Conservation (phyloP, 2,329 filamentous ascomycete genomes). For the Ceratocystis ficicola region DNA sequence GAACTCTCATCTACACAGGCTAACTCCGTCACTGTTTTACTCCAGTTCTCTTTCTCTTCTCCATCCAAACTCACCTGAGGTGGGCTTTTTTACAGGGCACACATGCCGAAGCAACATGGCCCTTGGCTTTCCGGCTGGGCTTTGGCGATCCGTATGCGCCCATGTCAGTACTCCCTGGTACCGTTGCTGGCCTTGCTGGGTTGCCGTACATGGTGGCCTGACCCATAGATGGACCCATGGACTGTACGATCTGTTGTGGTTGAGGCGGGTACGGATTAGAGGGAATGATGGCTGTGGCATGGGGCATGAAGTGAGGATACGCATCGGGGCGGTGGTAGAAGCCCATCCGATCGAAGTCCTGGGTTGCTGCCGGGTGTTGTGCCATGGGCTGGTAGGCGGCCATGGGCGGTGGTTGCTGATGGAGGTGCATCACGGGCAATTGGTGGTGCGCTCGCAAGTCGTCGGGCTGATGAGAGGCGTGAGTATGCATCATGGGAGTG, state of each 20-base stretch:
- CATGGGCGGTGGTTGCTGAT: slow-evolving; percentile 13
- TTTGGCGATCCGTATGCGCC: slow-evolving; percentile 44
- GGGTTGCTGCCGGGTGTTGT: slow-evolving; percentile 4
- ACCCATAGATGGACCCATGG: slow-evolving; percentile 27
- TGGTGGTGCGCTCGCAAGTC: slow-evolving; percentile 25
- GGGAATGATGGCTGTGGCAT: slow-evolving; percentile 18
- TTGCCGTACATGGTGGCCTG: slow-evolving; percentile 19
- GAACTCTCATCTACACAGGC: background rate
- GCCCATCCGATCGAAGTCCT: slow-evolving; percentile 30
- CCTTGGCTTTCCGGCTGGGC: slow-evolving; percentile 57
- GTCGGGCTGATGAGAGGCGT: slow-evolving; percentile 26
- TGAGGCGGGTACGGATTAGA: slow-evolving; percentile 15
- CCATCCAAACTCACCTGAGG: slow-evolving; percentile 44
- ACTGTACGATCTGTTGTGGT: slow-evolving; percentile 25
- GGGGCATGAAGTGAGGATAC: slow-evolving; percentile 21
- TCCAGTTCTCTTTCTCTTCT: background rate
- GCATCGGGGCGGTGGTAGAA: slow-evolving; percentile 34
- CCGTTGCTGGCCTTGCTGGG: slow-evolving; percentile 9
- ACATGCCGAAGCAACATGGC: slow-evolving; percentile 73
- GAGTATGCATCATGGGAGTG: slow-evolving; percentile 26
- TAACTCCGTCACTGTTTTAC: background rate
- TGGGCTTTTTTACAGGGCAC: slow-evolving; percentile 78
- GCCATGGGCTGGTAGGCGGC: slow-evolving; percentile 15
- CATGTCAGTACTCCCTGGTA: slow-evolving; percentile 30
- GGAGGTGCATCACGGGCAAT: slow-evolving; percentile 16